Conservation (phyloP, 2,329 filamentous ascomycete species). For the Diaporthe velutina region DNA sequence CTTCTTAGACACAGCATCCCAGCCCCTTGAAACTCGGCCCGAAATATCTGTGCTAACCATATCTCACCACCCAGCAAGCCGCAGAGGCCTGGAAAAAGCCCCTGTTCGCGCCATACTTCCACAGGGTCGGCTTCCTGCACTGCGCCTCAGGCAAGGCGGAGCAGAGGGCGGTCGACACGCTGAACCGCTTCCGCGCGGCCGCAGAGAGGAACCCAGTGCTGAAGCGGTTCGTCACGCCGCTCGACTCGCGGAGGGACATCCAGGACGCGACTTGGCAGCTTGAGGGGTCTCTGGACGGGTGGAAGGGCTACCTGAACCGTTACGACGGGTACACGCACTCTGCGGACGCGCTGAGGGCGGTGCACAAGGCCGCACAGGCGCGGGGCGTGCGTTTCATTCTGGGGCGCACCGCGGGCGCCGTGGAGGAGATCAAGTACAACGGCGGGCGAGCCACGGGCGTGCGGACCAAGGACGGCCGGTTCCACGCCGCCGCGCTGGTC, state of each 20-base stretch:
- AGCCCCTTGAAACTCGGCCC: conserved; percentile 30
- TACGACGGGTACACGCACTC: conserved; percentile 70
- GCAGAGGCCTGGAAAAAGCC: conserved; percentile 66
- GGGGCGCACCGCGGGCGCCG: conserved; percentile 41
- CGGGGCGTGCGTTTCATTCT: conserved; percentile 12
- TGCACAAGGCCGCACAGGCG: conserved; percentile 56
- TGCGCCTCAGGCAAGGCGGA: conserved; percentile 14
- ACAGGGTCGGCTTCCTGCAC: conserved; percentile 59
- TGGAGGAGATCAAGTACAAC: conserved; percentile 56
- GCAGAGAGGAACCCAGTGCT: conserved; percentile 10
- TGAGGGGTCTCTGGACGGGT: conserved; percentile 61
- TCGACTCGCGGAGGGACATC: conserved; percentile 50
- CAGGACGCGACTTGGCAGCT: conserved; percentile 61
- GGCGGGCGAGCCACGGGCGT: conserved; percentile 43
- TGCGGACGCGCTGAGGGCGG: conserved; percentile 61
- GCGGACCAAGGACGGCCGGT: conserved; percentile 44
- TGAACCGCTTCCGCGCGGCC: conserved; percentile 22
- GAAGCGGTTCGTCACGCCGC: conserved; percentile 11
- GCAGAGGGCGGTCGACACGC: conserved; percentile 20
- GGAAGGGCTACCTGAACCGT: conserved; percentile 70
- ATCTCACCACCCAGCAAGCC: conserved; percentile 52
- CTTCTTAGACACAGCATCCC: conserved; percentile 53
- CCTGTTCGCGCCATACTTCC: conserved; percentile 65
- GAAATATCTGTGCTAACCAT: background rate
- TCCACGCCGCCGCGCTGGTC: conserved; percentile 53